These are phyloP conservation scores for Coemansia sp. DNA, from an alignment of 192 early-diverging fungal genomes.

Conservation along the genomic window DNA sequence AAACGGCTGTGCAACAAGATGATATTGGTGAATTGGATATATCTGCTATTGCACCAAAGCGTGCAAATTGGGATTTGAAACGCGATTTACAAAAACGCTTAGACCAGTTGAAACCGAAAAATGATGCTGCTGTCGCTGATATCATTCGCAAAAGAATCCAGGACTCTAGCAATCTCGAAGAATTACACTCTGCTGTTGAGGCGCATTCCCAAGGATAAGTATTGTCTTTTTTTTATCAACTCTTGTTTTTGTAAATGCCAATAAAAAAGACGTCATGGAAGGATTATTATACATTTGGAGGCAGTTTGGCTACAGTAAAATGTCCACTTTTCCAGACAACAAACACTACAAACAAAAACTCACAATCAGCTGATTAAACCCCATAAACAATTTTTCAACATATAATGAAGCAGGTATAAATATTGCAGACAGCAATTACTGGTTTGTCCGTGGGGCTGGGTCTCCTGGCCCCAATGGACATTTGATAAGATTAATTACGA, in stretches of 20 bases:
- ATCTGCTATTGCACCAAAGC: slow-evolving; percentile 76
- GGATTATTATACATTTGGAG: no score
- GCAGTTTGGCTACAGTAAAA: no score
- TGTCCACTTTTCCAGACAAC: no score
- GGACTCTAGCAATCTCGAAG: slow-evolving; percentile 9
- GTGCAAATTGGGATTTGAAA: slow-evolving; percentile 89
- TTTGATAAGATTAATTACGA: slow-evolving; percentile 49
- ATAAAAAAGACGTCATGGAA: no score
- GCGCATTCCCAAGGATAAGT: slow-evolving; percentile 8
- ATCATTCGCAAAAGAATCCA: slow-evolving; percentile 65
- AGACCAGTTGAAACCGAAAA: slow-evolving; percentile 68
- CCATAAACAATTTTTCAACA: background rate
- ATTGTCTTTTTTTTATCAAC: background rate
- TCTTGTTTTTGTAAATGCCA: no score
- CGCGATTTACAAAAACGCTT: slow-evolving; percentile 79
- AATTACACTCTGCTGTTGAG: slow-evolving; percentile 24
- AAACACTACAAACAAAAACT: background rate
- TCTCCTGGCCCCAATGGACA: slow-evolving; percentile 21
- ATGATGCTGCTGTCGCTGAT: slow-evolving; percentile 70
- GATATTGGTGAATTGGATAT: slow-evolving; percentile 59
- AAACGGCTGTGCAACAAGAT: slow-evolving; percentile 9
- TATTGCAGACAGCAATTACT: background rate
- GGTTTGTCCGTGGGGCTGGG: background rate
- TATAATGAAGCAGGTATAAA: background rate
- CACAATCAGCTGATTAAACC: background rate